These are phyloP conservation scores for Aspergillus diversus DNA, from an alignment of 495 filamentous ascomycete species.

Conservation along the genomic window DNA sequence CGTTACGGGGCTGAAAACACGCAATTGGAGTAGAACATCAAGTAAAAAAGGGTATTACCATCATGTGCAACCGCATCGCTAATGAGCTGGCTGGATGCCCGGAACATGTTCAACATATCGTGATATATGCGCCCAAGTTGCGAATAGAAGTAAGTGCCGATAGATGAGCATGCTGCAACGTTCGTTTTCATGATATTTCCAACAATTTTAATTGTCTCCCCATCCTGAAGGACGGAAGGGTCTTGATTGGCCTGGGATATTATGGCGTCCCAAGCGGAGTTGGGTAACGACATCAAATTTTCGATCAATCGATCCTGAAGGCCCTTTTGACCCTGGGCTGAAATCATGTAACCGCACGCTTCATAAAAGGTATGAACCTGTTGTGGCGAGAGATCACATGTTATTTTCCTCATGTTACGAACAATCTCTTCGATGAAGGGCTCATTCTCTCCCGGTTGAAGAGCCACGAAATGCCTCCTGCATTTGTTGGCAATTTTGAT, in stretches of 20 bases:
- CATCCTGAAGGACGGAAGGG: slow-evolving; percentile 81
- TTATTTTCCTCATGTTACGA: slow-evolving; percentile 91
- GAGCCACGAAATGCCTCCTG: slow-evolving; percentile 92
- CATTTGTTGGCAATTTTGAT: slow-evolving; percentile 99
- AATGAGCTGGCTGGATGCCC: slow-evolving; percentile 92
- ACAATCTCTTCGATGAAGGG: slow-evolving; percentile 99
- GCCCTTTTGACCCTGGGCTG: slow-evolving; percentile 89
- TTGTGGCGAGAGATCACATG: slow-evolving; percentile 89
- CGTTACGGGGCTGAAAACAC: background rate
- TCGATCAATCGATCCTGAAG: slow-evolving; percentile 88
- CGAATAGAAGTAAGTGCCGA: slow-evolving; percentile 97
- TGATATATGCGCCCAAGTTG: slow-evolving; percentile 97
- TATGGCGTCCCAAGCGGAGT: slow-evolving; percentile 92
- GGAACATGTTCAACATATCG: slow-evolving; percentile 99
- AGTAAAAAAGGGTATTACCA: slow-evolving; percentile 57
- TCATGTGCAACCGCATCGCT: slow-evolving; percentile 86
- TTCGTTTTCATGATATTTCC: slow-evolving; percentile 99
- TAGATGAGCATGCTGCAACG: slow-evolving; percentile 92
- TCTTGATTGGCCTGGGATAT: slow-evolving; percentile 82
- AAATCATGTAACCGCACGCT: slow-evolving; percentile 99
- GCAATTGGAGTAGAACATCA: background rate
- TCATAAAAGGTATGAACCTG: slow-evolving; percentile 99
- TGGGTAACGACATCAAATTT: slow-evolving; percentile 92
- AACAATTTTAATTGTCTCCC: slow-evolving; percentile 94
- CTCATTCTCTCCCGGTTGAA: slow-evolving; percentile 92